Evolutionary conservation across 805 yeast species (phyloP).

Genomic region (Candida peoriensis): DNA sequence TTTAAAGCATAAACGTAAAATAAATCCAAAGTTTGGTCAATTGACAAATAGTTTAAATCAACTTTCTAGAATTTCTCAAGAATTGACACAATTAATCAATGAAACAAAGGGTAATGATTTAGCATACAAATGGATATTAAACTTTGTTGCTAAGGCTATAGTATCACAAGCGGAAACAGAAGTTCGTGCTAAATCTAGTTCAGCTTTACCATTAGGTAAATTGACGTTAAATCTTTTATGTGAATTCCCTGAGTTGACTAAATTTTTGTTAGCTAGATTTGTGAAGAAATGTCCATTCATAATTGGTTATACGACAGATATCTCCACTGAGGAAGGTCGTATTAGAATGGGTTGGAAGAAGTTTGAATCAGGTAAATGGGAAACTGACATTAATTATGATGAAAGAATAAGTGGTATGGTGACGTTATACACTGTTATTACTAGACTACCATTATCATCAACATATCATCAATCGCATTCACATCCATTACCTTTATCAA

Average conservation of each 20-base stretch:
- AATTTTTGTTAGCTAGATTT: slow-evolving; percentile 61
- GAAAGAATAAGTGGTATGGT: slow-evolving; percentile 86
- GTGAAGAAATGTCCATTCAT: slow-evolving; percentile 88
- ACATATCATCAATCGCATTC: slow-evolving; percentile 23
- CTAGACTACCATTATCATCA: slow-evolving; percentile 40
- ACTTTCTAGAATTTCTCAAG: slow-evolving; percentile 44
- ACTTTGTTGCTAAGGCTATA: slow-evolving; percentile 78
- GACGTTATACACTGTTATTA: slow-evolving; percentile 72
- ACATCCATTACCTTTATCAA: slow-evolving; percentile 53
- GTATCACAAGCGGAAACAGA: slow-evolving; percentile 93
- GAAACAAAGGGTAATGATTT: slow-evolving; percentile 44
- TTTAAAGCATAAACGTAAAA: slow-evolving; percentile 60
- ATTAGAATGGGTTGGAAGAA: slow-evolving; percentile 84
- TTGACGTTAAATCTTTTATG: slow-evolving; percentile 52
- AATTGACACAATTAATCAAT: slow-evolving; percentile 44
- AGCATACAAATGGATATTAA: slow-evolving; percentile 69
- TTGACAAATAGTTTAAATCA: slow-evolving; percentile 68
- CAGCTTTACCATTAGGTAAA: slow-evolving; percentile 76
- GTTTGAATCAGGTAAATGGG: slow-evolving; percentile 34
- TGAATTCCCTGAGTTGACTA: slow-evolving; percentile 37
- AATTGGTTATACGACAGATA: slow-evolving; percentile 72
- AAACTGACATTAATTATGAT: slow-evolving; percentile 62
- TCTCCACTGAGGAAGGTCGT: slow-evolving; percentile 81
- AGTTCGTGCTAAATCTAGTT: slow-evolving; percentile 69
- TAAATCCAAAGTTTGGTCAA: slow-evolving; percentile 91